Base-by-base conservation (phyloP, 495 filamentous ascomycete genomes). In the Penicillium argentinense region DNA sequence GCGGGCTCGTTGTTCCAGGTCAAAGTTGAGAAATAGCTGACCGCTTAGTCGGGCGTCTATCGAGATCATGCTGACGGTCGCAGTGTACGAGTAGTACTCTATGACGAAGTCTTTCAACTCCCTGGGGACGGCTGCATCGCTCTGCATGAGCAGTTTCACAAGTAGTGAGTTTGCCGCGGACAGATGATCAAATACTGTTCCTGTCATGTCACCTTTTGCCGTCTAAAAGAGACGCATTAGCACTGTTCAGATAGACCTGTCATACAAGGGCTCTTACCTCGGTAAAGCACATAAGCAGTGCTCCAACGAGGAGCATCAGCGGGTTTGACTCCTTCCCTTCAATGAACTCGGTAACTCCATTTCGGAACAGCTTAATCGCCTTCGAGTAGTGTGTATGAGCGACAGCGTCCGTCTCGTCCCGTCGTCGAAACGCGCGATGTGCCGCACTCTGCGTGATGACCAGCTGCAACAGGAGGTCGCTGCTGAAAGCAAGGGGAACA, bases 61-160 rank as follows among this genome's bases (percentile, higher is more conserved):
- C 1, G 66, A 69, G n/a, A 68, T 66, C 66, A 69, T 68, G 55
- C 64, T 69, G n/a, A 68, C 64, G n/a, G 64, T 61, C 21, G 66
- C 66, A 7, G 66, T 69, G 47, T 69, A 69, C 9, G 60, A 61
- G 47, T 69, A 69, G 36, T 69, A 69, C 49, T 69, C 66, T 14
- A 68, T 63, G 7, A 69, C 66, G 26, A 69, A 69, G 24, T 66
- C 62, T 53, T 68, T 67, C 3, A 69, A 45, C n/a, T 68, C 64
- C 27, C 60, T 54, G 0, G 66, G 64, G 0, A 69, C 62, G 0
- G 66, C 60, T 0, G 62, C 26, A 27, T 69, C 64, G 16, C 62
- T 66, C 13, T 62, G 59, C 2, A 53, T 61, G 3, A 69, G 55
- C 3, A 69, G 45, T 12, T 64, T 66, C 7, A 66, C 51, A 3